These are phyloP conservation scores for Funneliformis mosseae DNA, from an alignment of 192 early-diverging fungal genomes.

Conservation along the genomic window DNA sequence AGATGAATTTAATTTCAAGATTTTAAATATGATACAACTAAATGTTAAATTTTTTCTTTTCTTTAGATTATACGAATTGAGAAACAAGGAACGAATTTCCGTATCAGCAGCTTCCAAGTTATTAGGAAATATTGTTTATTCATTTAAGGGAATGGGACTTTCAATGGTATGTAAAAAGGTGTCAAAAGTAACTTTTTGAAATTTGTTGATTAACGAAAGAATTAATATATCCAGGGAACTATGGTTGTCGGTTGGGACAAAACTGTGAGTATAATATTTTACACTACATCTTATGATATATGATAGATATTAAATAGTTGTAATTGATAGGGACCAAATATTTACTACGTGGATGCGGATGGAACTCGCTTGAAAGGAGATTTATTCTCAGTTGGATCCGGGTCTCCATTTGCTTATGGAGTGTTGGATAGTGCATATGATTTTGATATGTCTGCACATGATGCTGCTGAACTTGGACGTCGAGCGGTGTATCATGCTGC, in stretches of 20 bases:
- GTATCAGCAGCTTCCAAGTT: slow-evolving; percentile 98
- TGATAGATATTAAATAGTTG: background rate
- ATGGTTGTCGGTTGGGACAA: slow-evolving; percentile 99
- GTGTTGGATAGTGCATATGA: slow-evolving; percentile 90
- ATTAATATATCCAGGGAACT: slow-evolving; percentile 66
- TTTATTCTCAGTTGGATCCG: slow-evolving; percentile 96
- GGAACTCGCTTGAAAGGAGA: slow-evolving; percentile 85
- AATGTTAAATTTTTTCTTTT: background rate
- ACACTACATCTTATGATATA: background rate
- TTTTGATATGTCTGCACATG: slow-evolving; percentile 75
- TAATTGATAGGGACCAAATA: slow-evolving; percentile 72
- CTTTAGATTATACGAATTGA: slow-evolving; percentile 83
- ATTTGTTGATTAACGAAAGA: background rate
- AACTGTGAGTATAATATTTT: slow-evolving; percentile 56
- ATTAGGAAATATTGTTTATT: slow-evolving; percentile 93
- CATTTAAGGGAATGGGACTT: slow-evolving; percentile 98
- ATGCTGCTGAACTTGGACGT: slow-evolving; percentile 90
- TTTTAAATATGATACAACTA: background rate
- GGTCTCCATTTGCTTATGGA: slow-evolving; percentile 99
- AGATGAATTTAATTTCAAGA: slow-evolving; percentile 9
- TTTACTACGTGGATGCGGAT: slow-evolving; percentile 98
- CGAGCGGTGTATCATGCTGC: slow-evolving; percentile 96
- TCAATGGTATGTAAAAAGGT: slow-evolving; percentile 73
- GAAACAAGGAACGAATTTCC: slow-evolving; percentile 98
- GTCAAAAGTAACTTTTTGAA: background rate